A percentile compares a stretch with the other conserved stretches of the same genome.
Evolutionary conservation across 2,329 filamentous ascomycete genomes (phyloP).

Genomic region (Pseudogymnoascus sp.): DNA sequence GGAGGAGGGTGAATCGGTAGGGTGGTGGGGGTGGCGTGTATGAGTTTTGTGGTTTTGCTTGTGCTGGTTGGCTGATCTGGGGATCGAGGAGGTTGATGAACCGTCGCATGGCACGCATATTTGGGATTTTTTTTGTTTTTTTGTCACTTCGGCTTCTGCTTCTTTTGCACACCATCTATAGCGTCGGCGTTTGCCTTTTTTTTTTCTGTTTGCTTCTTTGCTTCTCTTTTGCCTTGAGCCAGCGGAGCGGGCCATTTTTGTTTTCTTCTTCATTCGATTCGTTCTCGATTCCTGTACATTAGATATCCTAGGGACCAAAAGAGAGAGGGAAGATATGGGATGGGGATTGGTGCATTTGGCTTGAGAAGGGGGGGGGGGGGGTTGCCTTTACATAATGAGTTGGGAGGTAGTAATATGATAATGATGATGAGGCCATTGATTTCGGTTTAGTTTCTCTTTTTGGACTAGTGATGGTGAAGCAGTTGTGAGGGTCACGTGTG

Average conservation of each 20-base stretch:
- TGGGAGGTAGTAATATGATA: not conserved
- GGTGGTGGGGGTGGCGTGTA: not conserved
- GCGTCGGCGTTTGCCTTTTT: not conserved
- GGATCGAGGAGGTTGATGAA: not conserved
- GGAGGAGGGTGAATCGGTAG: not conserved
- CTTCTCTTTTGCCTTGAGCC: not conserved
- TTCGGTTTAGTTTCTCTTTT: too few relatives aligned
- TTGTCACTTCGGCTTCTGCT: not conserved
- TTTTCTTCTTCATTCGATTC: not conserved
- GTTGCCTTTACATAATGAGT: not conserved
- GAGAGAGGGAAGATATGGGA: not conserved
- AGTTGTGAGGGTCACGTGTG: too few relatives aligned
- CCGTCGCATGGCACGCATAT: not conserved
- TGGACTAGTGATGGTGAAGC: too few relatives aligned
- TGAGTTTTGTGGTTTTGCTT: not conserved
- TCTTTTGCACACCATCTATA: not conserved
- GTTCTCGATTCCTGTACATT: not conserved
- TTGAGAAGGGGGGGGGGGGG: not conserved
- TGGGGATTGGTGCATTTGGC: not conserved
- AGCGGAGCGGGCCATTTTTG: not conserved
- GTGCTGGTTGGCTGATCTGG: not conserved
- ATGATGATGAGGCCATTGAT: not conserved
- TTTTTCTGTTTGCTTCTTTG: not conserved
- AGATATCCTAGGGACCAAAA: not conserved
- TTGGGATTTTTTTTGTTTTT: not conserved